Base-by-base conservation (phyloP, 2,329 filamentous ascomycete species). In the Neofusicoccum cordaticola region DNA sequence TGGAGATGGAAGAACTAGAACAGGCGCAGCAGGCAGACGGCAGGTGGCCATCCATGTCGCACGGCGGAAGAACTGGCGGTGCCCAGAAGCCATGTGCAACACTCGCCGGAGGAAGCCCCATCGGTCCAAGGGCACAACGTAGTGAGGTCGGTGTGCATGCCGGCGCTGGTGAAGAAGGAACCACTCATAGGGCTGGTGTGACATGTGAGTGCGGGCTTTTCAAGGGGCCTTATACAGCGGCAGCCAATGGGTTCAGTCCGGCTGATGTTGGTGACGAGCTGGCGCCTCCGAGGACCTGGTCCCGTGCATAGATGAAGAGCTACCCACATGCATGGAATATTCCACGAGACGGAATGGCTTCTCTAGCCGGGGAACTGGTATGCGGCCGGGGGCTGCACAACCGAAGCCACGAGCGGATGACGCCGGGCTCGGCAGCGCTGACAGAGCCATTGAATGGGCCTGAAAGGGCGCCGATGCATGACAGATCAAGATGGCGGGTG, bases 61-160 rank as follows among this genome's bases (percentile, higher is more conserved):
- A 63, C 48, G 50, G 41, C 61, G 56, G 31, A 47, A 45, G 37
- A 45, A 53, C 53, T 56, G 48, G 50, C 61, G 39, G 31, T 39
- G 39, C 39, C 50, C 27, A 56, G 44, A 63, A 63, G 61, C 61
- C 61, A 63, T 63, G 61, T 63, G 61, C 50, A 47, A 63, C 61
- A 12, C 48, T 63, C 48, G 27, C 27, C 61, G 50, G 61, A 47
- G 61, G 12, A 39, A 44, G 8, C 61, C 61, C 22, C 17, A 34
- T 56, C 22, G 11, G 61, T 39, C 13, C 61, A 41, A 63, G 41
- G 56, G 56, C 42, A 31, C 27, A 12, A 44, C 15, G 53, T 41
- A 19, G 11, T n/a, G 37, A 45, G 27, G 39, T 35, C 53, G 42
- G 56, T 37, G 56, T 35, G 42, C 13, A 19, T 27, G 53, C 53